phyloP scores from a whole-genome alignment of 106 monocot genomes.

The Cymbidium sinense region DNA sequence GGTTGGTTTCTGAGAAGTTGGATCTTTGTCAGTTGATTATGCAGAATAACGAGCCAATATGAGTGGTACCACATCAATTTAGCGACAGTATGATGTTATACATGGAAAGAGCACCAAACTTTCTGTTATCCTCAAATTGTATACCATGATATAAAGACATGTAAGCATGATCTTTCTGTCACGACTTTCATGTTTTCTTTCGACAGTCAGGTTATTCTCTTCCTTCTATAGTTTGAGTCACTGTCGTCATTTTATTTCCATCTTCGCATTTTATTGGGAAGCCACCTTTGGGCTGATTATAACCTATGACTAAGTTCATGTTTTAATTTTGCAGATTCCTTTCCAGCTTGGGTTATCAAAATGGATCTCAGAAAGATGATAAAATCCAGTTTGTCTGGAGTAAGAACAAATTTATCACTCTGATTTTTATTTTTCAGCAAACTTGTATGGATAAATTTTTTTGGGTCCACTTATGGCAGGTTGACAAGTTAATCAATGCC shows the following conservation, averaged over 20 bases:
- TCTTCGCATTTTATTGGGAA: neutral
- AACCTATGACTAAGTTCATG: constrained; percentile 9
- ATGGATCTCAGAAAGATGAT: constrained; percentile 82
- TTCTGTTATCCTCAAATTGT: neutral
- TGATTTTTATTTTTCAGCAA: constrained; percentile 5
- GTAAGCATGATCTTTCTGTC: neutral
- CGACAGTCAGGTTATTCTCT: neutral
- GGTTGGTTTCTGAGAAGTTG: neutral
- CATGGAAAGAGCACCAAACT: neutral
- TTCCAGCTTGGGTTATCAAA: constrained; percentile 89
- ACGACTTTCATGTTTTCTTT: neutral
- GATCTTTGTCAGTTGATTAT: neutral
- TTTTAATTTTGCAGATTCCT: constrained; percentile 54
- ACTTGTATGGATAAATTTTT: neutral
- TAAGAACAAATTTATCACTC: constrained; percentile 25
- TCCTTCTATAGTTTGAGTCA: neutral
- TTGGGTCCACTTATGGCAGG: constrained; percentile 26
- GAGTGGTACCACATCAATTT: neutral
- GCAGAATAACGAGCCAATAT: neutral
- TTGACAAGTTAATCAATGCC: constrained; percentile 69
- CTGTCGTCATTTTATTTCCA: neutral
- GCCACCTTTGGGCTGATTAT: constrained; percentile 11
- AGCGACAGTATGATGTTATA: neutral
- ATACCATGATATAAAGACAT: neutral
- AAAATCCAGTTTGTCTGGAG: constrained; percentile 79